Base-by-base conservation (phyloP, 2,329 filamentous ascomycete species). In the Scedosporium boydii region DNA sequence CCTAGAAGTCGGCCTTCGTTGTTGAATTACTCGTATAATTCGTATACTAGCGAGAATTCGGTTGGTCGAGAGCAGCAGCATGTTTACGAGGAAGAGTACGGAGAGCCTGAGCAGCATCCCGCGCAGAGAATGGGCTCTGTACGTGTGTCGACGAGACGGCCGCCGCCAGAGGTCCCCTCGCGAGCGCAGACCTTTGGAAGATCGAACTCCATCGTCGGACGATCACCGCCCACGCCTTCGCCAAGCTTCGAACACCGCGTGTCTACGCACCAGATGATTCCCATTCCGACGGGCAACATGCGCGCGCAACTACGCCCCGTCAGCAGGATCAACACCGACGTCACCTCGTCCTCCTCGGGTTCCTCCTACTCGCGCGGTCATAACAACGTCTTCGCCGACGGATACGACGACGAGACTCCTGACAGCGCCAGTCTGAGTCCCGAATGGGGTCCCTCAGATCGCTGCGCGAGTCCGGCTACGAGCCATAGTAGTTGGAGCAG, bases 381-480 rank as follows among this genome's bases (percentile, higher is more conserved):
- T 38, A 74, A 78, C 34, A 80, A 82, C 63, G 74, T 79, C 2
- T 82, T 80, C 65, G 76, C 72, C 27, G 77, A 80, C 63, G 71
- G 73, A 6, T 74, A 76, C 64, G 80, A 78, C 58, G 81, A 83
- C 65, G 77, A 81, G 62, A 81, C 79, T 57, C 78, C 77, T 9
- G 72, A 72, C 6, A 81, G 79, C 66, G 79, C 78, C 64, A 79
- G 80, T 64, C 79, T 77, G 46, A 83, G 81, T 42, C 80, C 80
- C 0, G 75, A 26, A 18, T 18, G 58, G 42, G 27, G 46, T 3
- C 44, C 74, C 6, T 34, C 29, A 21, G 78, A 81, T 56, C 78
- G 79, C 62, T 80, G 79, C 67, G 74, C 81, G 63, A 85, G 82
- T 66, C 82, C 82, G 0, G 79, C 82, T 2, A 84, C 82, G 1